Evolutionary conservation across 441 rosid species (phyloP).

Genomic region (Erysimum cheiri): DNA sequence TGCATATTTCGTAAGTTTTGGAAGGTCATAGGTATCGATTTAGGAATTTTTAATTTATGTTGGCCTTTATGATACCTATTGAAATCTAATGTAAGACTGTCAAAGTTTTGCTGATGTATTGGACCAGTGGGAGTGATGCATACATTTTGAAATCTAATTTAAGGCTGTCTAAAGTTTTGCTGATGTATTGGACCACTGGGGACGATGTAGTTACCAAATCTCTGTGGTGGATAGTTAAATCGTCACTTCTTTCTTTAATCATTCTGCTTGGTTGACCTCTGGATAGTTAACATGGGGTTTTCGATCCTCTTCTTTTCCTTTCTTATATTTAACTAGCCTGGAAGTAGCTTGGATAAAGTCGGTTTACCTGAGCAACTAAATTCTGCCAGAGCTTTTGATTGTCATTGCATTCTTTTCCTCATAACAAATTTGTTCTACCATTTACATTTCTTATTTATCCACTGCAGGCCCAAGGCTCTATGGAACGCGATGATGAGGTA

Average conservation of each 20-base stretch:
- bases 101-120: conserved; percentile 19
- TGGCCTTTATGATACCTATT: conserved; percentile 16
- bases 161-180: neutral
- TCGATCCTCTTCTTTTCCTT: conserved; percentile 23
- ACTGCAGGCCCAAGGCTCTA: conserved; percentile 76
- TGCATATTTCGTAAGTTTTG: conserved; percentile 11
- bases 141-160: conserved; percentile 28
- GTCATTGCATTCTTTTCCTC: conserved; percentile 15
- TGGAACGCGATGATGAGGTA: conserved; percentile 98
- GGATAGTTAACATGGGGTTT: conserved; percentile 25
- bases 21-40: conserved; percentile 7
- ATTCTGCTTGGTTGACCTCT: conserved; percentile 20
- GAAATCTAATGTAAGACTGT: conserved; percentile 14
- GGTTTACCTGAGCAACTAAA: conserved; percentile 13
- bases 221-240: conserved; percentile 20
- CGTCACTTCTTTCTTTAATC: conserved; percentile 22
- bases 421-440: conserved; percentile 1
- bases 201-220: conserved; percentile 11
- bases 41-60: conserved; percentile 8
- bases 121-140: neutral
- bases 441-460: conserved; percentile 32
- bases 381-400: conserved; percentile 11
- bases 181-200: conserved; percentile 11
- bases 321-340: conserved; percentile 22
- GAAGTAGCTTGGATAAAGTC: conserved; percentile 23